A percentile compares a stretch with the other conserved stretches of the same genome.
phyloP scores from a whole-genome alignment of 768 basidiomycete species.

The Amanita pseudoporphyria region DNA sequence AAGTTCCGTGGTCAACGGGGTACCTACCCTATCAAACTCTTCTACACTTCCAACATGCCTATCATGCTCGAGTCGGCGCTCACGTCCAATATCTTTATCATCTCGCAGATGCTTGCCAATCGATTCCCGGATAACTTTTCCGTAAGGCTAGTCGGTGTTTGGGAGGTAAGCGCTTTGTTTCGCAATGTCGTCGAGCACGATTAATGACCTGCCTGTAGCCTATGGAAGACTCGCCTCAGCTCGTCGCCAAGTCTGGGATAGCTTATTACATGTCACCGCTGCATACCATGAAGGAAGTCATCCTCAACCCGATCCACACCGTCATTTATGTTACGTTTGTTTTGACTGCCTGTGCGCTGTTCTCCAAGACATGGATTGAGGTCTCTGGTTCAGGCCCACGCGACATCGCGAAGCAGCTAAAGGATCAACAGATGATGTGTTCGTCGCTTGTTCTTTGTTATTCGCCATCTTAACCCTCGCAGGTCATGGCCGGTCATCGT shows the following conservation, averaged over 20 bases:
- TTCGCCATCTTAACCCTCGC: not conserved
- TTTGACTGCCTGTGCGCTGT: conserved; percentile 88
- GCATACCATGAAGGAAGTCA: conserved; percentile 77
- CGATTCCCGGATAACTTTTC: conserved; percentile 90
- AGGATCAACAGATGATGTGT: conserved; percentile 94
- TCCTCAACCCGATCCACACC: conserved; percentile 93
- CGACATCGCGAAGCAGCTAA: conserved; percentile 95
- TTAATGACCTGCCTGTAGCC: conserved; percentile 42
- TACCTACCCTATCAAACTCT: conserved; percentile 93
- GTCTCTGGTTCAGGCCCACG: conserved; percentile 93
- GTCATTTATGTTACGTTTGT: conserved; percentile 87
- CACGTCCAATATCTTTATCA: conserved; percentile 90
- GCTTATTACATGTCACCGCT: conserved; percentile 98
- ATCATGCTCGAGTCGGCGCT: conserved; percentile 97
- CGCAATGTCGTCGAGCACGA: not conserved
- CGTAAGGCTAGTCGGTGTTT: conserved; percentile 87
- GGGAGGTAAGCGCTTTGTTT: conserved; percentile 65
- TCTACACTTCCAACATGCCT: conserved; percentile 99
- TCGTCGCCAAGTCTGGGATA: conserved; percentile 82
- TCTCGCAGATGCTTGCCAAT: conserved; percentile 89
- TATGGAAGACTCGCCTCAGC: conserved; percentile 87
- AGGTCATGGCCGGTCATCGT: conserved; percentile 84
- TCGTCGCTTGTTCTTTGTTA: not conserved
- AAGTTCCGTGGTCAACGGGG: conserved; percentile 94
- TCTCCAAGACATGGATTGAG: conserved; percentile 99